Conservation (phyloP, 208 protist genomes). For the Leishmania braziliensis region DNA sequence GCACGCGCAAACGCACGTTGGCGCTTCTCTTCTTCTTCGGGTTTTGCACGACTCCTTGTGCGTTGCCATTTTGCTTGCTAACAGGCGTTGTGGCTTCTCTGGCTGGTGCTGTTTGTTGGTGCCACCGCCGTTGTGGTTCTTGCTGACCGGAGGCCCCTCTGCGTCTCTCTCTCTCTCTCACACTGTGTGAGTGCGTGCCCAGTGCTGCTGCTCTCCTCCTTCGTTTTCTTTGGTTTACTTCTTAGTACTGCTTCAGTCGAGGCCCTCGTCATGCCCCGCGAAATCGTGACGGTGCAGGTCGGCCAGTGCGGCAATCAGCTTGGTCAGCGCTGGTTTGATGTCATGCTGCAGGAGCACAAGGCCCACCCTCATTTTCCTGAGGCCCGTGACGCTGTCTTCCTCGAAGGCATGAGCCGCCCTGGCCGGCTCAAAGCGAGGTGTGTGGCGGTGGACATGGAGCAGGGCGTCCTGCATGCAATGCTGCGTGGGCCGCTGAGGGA, state of each 20-base stretch:
- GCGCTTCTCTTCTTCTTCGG: background rate
- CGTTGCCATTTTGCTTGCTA: background rate
- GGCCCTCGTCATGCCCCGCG: conserved; percentile 71
- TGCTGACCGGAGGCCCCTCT: background rate
- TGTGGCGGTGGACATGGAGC: conserved; percentile 97
- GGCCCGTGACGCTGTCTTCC: conserved; percentile 79
- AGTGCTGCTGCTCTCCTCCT: background rate
- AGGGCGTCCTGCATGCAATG: conserved; percentile 91
- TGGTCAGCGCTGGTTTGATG: conserved; percentile 94
- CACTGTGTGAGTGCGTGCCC: background rate
- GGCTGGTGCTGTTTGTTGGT: background rate
- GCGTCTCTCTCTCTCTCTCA: background rate
- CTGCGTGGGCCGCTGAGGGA: conserved; percentile 75
- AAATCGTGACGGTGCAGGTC: conserved; percentile 91
- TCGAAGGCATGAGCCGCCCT: conserved; percentile 10
- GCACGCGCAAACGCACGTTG: background rate
- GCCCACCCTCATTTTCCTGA: conserved; percentile 73
- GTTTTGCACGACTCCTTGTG: background rate
- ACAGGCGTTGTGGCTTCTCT: background rate
- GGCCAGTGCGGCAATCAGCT: conserved; percentile 96
- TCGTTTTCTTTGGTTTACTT: background rate
- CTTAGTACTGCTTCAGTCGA: background rate
- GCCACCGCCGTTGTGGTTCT: conserved; percentile 3
- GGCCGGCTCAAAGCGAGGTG: conserved; percentile 86
- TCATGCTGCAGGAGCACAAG: conserved; percentile 95